A percentile compares a stretch with the other conserved stretches of the same genome.
These are phyloP conservation scores for Talaromyces stipitatus DNA, from an alignment of 495 filamentous ascomycete genomes.

Conservation along the genomic window DNA sequence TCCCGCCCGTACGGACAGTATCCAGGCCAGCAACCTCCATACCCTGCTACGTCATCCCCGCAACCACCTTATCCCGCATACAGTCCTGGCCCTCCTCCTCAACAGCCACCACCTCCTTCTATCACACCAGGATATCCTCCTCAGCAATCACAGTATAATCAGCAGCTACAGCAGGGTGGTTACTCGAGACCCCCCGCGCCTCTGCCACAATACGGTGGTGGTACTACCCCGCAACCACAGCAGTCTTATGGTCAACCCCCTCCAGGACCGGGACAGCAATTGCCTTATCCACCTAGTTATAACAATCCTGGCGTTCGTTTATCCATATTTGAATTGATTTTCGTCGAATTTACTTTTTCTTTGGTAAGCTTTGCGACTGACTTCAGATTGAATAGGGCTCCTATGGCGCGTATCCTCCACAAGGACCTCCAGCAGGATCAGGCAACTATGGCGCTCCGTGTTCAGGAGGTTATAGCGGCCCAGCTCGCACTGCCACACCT, in stretches of 20 bases:
- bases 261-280: conserved; percentile 16
- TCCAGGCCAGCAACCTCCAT: conserved; percentile 29
- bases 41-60: conserved; percentile 30
- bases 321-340: background rate
- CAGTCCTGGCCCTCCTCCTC: conserved; percentile 6
- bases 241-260: conserved; percentile 19
- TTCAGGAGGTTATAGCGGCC: conserved; percentile 11
- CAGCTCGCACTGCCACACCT: conserved; percentile 23
- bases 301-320: conserved; percentile 11
- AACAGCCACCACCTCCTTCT: conserved; percentile 21
- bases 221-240: conserved; percentile 13
- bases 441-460: conserved; percentile 22
- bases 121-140: conserved; percentile 25
- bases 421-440: conserved; percentile 6
- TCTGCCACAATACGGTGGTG: background rate
- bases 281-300: conserved; percentile 23
- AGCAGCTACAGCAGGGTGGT: conserved; percentile 4
- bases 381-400: conserved; percentile 11
- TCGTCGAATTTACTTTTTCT: conserved; percentile 2
- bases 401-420: conserved; percentile 16
- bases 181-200: conserved; percentile 1
- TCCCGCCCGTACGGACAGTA: conserved; percentile 31
- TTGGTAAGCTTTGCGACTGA: conserved; percentile 9
- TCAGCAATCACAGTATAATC: conserved; percentile 11
- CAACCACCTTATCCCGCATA: conserved; percentile 17